Evolutionary conservation across 1,139 yeast genomes (phyloP), one percentile per base, ranked within the genome.

Genomic region (Lodderomyces metapsilosis): DNA sequence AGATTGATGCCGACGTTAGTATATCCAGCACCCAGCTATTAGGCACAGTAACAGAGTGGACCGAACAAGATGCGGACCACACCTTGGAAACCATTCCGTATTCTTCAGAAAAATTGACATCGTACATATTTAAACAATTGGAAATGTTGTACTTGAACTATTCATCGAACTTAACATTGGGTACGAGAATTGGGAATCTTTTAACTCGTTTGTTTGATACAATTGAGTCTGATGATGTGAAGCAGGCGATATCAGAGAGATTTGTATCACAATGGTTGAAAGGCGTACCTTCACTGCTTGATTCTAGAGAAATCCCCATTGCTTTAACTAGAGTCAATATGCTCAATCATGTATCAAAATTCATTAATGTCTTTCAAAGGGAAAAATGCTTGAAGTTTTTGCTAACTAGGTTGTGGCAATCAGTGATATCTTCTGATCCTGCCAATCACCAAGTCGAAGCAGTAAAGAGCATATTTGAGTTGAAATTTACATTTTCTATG

Each of bases 381-480:
- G 57, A 64, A 16, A 61, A 57, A 41, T 42, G 71, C 5, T 51
- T 76, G 20, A 68, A 68, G 44, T 52, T 63, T 3, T 55, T 72
- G 2, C 51, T 75, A 31, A 58, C 70, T 11, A 66, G 68, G 40
- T 56, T 78, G 18, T 80, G 83, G 83, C 56, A 58, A 2, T 62
- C 78, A 21, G 51, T 81, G 8, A 53, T 61, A n/a, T 64, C 74
- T 2, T 59, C 68, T 2, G 64, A 71, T 16, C 80, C 82, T 5
- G 62, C 64, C 3, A 66, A 64, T 35, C 70, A 68, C 44, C 88
- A 83, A 51, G 84, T 82, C 1, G 91, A 84, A 52, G 67, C 81
- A 0, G 86, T 81, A 1, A 74, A 71, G 39, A 68, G 74, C 10
- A 64, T 78, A 9, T 72, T 73, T 58, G 76, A 68, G 21, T 59